A percentile compares a stretch with the other conserved stretches of the same genome.
Evolutionary conservation across 768 basidiomycete species (phyloP).

Genomic region (Termitomyces sp.): DNA sequence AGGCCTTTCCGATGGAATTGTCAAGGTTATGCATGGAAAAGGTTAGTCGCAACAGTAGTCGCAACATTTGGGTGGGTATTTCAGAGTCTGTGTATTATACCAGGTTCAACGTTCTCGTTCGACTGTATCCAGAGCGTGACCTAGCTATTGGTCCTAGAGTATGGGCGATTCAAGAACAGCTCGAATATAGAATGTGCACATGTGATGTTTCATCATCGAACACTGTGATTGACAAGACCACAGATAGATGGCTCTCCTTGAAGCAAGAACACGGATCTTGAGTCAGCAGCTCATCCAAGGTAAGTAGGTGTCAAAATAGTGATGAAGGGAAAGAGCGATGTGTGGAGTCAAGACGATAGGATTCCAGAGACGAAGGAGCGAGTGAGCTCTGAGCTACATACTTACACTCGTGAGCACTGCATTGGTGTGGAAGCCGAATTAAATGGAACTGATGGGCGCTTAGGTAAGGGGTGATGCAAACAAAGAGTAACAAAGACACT

Average conservation of each 20-base stretch:
- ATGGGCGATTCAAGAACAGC: no score
- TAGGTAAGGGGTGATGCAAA: slow-evolving; percentile 27
- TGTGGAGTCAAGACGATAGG: background rate
- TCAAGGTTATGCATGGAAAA: background rate
- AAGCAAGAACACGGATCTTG: no score
- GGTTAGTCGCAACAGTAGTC: background rate
- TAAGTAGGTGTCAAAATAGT: background rate
- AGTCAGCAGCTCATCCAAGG: background rate
- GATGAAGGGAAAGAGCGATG: background rate
- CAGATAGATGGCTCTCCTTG: background rate
- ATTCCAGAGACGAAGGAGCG: no score
- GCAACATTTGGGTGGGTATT: background rate
- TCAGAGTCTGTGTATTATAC: no score
- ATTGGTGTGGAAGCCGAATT: no score
- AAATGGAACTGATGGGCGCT: slow-evolving; percentile 1
- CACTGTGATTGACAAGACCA: background rate
- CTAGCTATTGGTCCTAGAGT: background rate
- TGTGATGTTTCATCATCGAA: background rate
- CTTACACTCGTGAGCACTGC: no score
- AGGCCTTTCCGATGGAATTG: background rate
- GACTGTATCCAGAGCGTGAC: background rate
- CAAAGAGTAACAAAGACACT: slow-evolving; percentile 38
- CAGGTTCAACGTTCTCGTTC: background rate
- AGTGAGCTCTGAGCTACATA: no score
- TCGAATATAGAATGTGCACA: no score